Conservation (phyloP, 2,329 filamentous ascomycete genomes). For the Ophioceras dolichostomum region DNA sequence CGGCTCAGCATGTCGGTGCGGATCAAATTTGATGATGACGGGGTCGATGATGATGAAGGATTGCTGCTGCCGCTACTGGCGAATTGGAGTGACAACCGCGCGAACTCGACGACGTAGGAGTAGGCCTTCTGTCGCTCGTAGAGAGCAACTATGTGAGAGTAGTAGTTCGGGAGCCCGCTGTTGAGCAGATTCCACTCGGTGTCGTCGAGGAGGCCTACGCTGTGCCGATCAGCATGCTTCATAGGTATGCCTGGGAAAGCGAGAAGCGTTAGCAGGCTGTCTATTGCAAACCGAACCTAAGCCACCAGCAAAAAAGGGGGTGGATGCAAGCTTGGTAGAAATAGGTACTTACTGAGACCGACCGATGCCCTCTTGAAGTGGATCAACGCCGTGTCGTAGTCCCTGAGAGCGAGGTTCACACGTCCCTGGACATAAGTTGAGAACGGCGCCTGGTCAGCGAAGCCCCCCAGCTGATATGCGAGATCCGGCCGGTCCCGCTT, state of each 20-base stretch:
- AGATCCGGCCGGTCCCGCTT: constrained; percentile 48
- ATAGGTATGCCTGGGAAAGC: constrained; percentile 27
- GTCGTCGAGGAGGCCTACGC: constrained; percentile 58
- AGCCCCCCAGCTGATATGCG: constrained; percentile 42
- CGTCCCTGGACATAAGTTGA: constrained; percentile 78
- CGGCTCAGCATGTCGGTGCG: constrained; percentile 67
- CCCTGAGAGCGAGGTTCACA: constrained; percentile 59
- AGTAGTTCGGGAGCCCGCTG: constrained; percentile 70
- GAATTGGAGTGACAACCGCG: constrained; percentile 61
- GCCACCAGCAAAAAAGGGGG: neutral
- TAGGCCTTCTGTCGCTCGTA: constrained; percentile 70
- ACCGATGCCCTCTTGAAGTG: constrained; percentile 76
- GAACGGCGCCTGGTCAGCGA: constrained; percentile 45
- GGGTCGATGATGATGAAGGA: neutral
- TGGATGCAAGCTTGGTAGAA: neutral
- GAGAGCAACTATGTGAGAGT: constrained; percentile 70
- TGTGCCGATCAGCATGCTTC: constrained; percentile 38
- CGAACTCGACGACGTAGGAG: constrained; percentile 76
- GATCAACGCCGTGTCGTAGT: constrained; percentile 59
- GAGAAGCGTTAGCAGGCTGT: neutral
- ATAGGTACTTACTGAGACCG: constrained; percentile 56
- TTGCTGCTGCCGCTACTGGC: constrained; percentile 11
- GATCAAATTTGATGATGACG: constrained; percentile 20
- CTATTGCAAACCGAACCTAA: neutral
- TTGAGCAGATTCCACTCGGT: constrained; percentile 59